Percentiles rank a stretch among this genome's conserved stretches.
These are phyloP conservation scores for Magnaporthiopsis poae DNA, from an alignment of 2,329 filamentous ascomycete genomes.

Conservation along the genomic window DNA sequence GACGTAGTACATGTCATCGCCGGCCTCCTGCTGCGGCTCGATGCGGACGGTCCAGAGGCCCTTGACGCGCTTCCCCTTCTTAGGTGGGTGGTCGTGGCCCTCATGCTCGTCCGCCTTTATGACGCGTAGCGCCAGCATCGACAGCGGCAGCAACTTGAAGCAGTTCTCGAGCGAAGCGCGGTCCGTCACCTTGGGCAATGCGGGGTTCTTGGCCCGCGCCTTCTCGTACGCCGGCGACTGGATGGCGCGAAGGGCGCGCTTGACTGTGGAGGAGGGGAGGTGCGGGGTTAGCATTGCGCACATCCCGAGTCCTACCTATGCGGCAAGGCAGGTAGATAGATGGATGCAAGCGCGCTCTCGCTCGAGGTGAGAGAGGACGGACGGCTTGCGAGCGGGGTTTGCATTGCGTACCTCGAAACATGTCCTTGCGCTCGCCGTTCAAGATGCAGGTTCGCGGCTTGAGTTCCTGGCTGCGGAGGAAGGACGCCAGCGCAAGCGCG, in stretches of 20 bases:
- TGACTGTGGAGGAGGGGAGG: constrained; percentile 54
- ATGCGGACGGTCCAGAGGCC: constrained; percentile 93
- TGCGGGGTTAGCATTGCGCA: not conserved
- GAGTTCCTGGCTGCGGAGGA: constrained; percentile 71
- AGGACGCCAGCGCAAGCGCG: constrained; percentile 80
- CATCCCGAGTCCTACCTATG: not conserved
- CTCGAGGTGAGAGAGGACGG: not conserved
- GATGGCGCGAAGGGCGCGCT: constrained; percentile 84
- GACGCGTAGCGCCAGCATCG: constrained; percentile 84
- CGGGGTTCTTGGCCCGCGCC: constrained; percentile 77
- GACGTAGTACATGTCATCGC: constrained; percentile 83
- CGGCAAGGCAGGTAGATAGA: too few relatives aligned
- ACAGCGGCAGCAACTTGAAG: constrained; percentile 90
- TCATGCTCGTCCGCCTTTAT: constrained; percentile 69
- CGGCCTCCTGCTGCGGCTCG: constrained; percentile 86
- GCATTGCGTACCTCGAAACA: constrained; percentile 69
- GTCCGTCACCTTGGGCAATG: constrained; percentile 79
- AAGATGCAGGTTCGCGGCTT: constrained; percentile 87
- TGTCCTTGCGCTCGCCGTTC: constrained; percentile 92
- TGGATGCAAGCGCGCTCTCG: not conserved
- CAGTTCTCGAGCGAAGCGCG: constrained; percentile 80
- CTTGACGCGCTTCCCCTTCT: constrained; percentile 81
- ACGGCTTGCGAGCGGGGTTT: not conserved
- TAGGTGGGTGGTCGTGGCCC: constrained; percentile 60
- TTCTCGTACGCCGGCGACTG: constrained; percentile 84